Evolutionary conservation across 805 yeast genomes (phyloP).

Genomic region (Ogataea ramenticola): DNA sequence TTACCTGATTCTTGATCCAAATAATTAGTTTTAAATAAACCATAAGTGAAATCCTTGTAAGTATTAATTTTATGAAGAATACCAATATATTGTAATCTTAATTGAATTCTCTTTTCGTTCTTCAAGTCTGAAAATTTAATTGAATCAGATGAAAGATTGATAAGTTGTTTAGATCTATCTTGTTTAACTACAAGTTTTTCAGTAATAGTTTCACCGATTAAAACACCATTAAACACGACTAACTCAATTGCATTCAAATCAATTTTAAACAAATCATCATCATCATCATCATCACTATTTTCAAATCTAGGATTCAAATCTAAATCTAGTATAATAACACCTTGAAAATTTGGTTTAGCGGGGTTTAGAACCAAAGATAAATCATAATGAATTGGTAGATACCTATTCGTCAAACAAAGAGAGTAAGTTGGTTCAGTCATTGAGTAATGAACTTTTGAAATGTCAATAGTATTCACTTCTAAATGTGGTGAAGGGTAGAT

Average conservation of each 20-base stretch:
- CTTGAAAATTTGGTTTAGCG: slow-evolving; percentile 38
- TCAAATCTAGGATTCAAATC: slow-evolving; percentile 14
- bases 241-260: slow-evolving; percentile 35
- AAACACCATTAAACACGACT: slow-evolving; percentile 29
- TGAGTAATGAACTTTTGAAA: not conserved
- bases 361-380: slow-evolving; percentile 29
- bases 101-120: slow-evolving; percentile 1
- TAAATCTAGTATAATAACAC: slow-evolving; percentile 29
- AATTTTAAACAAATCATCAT: slow-evolving; percentile 15
- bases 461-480: too few relatives aligned
- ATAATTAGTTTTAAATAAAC: slow-evolving; percentile 64
- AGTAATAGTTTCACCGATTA: slow-evolving; percentile 11
- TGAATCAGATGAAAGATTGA: slow-evolving; percentile 21
- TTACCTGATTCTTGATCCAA: slow-evolving; percentile 41
- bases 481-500: too few relatives aligned
- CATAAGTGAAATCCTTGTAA: slow-evolving; percentile 49
- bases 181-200: slow-evolving; percentile 16
- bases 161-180: slow-evolving; percentile 34
- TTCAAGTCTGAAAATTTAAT: slow-evolving; percentile 14
- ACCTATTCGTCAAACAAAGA: slow-evolving; percentile 27
- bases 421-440: slow-evolving; percentile 7
- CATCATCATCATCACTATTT: slow-evolving; percentile 5
- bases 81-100: slow-evolving; percentile 40
- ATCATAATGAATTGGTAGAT: slow-evolving; percentile 31
- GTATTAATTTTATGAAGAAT: slow-evolving; percentile 43